These are phyloP conservation scores for Boletus tomentosulus DNA, from an alignment of 768 basidiomycete genomes.

Conservation along the genomic window DNA sequence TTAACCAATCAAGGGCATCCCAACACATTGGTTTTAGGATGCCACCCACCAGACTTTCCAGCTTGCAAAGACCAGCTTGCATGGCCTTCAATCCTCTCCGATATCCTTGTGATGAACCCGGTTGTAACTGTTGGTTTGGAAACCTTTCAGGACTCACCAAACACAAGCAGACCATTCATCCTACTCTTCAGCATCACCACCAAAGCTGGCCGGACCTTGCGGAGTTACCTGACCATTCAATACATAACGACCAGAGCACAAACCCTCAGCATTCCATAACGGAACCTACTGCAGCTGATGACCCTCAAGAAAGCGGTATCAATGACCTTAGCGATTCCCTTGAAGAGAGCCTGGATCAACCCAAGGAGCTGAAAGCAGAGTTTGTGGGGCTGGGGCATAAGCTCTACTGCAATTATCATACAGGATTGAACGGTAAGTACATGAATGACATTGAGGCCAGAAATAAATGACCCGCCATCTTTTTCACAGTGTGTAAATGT, in stretches of 20 bases:
- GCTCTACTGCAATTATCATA: background rate
- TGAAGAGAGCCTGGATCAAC: background rate
- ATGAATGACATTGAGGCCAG: no score
- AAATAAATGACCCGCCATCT: background rate
- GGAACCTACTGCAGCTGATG: background rate
- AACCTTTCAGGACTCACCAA: background rate
- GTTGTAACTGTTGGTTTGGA: background rate
- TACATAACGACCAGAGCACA: no score
- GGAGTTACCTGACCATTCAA: no score
- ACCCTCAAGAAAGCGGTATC: background rate
- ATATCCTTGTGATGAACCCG: background rate
- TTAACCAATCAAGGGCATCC: background rate
- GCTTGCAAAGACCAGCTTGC: background rate
- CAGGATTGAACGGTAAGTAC: background rate
- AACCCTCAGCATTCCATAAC: no score
- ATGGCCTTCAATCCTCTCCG: background rate
- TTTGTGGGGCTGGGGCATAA: background rate
- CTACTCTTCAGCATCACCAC: background rate
- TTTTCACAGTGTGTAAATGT: background rate
- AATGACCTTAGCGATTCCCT: background rate
- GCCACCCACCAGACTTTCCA: background rate
- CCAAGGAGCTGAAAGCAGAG: background rate
- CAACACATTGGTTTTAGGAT: background rate
- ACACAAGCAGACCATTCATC: background rate
- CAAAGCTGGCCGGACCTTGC: background rate